Evolutionary conservation across 768 basidiomycete species (phyloP), one percentile per base, ranked within the genome.

Genomic region (Pleurotus citrinopileatus): DNA sequence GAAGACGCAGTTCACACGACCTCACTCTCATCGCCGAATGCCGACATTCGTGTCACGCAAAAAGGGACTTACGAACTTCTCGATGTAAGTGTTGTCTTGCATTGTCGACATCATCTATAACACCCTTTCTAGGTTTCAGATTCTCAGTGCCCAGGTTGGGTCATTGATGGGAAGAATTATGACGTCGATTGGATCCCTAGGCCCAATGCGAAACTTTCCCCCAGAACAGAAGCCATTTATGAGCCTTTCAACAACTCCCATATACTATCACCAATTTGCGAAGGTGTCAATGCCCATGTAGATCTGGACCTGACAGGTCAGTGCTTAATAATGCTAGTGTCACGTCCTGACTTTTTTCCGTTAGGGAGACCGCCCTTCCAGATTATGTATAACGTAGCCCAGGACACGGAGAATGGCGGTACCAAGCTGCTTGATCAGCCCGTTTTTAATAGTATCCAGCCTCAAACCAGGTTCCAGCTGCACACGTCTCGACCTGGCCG

Each of bases 371-470:
- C 84, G 86, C 19, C 86, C 92, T n/a, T 95, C 80, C 87, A 96
- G 65, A 85, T 96, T 57, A 87, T 82, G 79, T 97, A 95, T 68
- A 89, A 91, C 59, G 82, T 93, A 52, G 91, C 87, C 1, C 79
- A 82, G 64, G 78, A 85, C 48, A 78, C 73, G 51, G 87, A 86
- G 7, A 72, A 74, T 15, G 88, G 90, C 3, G 86, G 83, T 4
- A 88, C 83, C 1, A 82, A 75, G 57, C 75, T 92, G 43, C 71
- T 89, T 26, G 89, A 86, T 54, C 88, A 91, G 59, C 86, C 87
- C 1, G 84, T 82, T 1, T 87, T 94, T 73, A 91, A 86, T 68
- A 92, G 91, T 64, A 91, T 94, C 36, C 90, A 92, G 60, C 77
- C 83, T 8, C 80, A 80, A 37, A 87, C 89, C 3, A 82, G 89